Evolutionary conservation across 768 basidiomycete genomes (phyloP).

Genomic region (Collybiopsis luxurians): DNA sequence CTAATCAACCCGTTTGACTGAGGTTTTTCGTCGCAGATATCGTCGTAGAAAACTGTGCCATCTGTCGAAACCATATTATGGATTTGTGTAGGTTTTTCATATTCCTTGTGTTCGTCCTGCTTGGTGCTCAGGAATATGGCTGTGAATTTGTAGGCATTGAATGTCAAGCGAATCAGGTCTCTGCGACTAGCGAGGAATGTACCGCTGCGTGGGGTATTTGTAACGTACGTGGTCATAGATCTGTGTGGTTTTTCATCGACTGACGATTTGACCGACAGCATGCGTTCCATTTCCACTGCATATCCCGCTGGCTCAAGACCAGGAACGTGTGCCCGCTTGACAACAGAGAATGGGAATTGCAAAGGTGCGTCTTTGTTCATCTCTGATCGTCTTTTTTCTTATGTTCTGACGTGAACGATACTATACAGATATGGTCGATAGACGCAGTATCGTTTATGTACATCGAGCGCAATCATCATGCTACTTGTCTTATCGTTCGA

Average conservation of each 20-base stretch:
- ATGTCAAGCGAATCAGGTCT: conserved; percentile 98
- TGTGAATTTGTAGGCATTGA: conserved; percentile 75
- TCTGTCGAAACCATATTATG: conserved; percentile 99
- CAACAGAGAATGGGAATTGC: conserved; percentile 96
- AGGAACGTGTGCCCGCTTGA: conserved; percentile 93
- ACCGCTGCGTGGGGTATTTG: conserved; percentile 99
- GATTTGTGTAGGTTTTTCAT: conserved; percentile 82
- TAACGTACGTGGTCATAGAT: conserved; percentile 58
- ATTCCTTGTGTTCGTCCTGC: conserved; percentile 8
- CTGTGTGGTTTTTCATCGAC: background rate
- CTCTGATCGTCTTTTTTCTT: background rate
- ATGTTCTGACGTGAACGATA: too few relatives aligned
- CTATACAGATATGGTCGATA: background rate
- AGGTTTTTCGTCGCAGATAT: conserved; percentile 59
- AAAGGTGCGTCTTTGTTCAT: conserved; percentile 67
- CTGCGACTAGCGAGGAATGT: conserved; percentile 93
- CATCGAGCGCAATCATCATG: too few relatives aligned
- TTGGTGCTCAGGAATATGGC: background rate
- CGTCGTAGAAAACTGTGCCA: conserved; percentile 98
- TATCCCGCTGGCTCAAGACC: conserved; percentile 98
- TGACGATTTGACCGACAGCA: conserved; percentile 51
- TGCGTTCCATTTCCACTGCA: conserved; percentile 99
- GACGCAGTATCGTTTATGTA: background rate
- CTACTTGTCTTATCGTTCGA: too few relatives aligned
- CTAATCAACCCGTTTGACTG: conserved; percentile 9